These are phyloP conservation scores for Cajanus cajan DNA, from an alignment of 306 rosid species.

Conservation along the genomic window DNA sequence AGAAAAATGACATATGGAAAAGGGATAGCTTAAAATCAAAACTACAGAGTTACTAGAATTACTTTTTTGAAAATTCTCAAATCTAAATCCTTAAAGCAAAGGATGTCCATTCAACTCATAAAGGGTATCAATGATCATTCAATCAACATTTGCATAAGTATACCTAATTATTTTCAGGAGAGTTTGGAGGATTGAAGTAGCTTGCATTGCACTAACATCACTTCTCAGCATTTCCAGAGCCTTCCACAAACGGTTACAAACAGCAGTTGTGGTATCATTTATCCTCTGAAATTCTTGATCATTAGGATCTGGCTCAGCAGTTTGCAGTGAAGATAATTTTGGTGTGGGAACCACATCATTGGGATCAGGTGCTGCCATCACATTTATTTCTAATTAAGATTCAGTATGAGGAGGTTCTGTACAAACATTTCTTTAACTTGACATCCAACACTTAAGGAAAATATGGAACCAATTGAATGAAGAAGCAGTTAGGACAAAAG, in stretches of 20 bases:
- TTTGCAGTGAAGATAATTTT: constrained; percentile 45
- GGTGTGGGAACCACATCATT: constrained; percentile 44
- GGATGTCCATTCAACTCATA: neutral
- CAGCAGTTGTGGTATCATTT: constrained; percentile 59
- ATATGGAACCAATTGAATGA: constrained; percentile 26
- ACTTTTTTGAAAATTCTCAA: neutral
- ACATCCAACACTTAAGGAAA: constrained; percentile 5
- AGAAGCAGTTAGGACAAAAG: neutral
- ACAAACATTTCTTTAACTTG: constrained; percentile 27
- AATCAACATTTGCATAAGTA: neutral
- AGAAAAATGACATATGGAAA: neutral
- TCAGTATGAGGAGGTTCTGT: constrained; percentile 36
- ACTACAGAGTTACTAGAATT: neutral
- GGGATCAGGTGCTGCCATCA: constrained; percentile 53
- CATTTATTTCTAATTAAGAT: constrained; percentile 34
- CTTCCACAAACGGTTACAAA: constrained; percentile 62
- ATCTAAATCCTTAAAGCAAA: constrained; percentile 12
- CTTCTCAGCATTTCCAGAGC: constrained; percentile 58
- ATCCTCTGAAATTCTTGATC: constrained; percentile 81
- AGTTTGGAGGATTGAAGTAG: constrained; percentile 60
- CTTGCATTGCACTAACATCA: constrained; percentile 57
- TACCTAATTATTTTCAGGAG: constrained; percentile 81
- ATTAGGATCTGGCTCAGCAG: constrained; percentile 80
- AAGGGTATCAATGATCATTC: neutral
- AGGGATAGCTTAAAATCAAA: constrained; percentile 21